Evolutionary conservation across 148 eudicot genomes (phyloP), one percentile per base, ranked within the genome.

Genomic region (Camellia granthamiana): DNA sequence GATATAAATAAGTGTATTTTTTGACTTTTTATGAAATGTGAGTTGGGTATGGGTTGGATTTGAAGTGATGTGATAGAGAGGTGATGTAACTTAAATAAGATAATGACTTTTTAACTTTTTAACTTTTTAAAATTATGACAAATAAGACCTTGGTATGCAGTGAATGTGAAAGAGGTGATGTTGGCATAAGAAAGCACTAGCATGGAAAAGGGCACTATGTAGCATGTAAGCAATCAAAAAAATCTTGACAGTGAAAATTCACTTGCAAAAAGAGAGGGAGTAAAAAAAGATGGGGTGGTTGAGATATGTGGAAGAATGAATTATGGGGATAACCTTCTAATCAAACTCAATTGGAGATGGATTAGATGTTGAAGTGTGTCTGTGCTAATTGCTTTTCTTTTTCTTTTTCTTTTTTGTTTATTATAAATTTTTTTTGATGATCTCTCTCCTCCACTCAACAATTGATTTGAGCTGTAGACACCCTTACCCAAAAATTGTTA

Each of bases 311-410:
- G 52, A 74, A 43, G 55, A 54, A 41, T 46, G 63, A 81, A 75
- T 81, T 56, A 74, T 80, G 77, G 21, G 11, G 54, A 43, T 63
- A 21, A 75, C 83, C 23, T 73, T 75, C 58, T 63, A 81, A 67
- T 81, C 78, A 58, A 69, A 30, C 23, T 76, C 9, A 38, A 76
- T 52, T 66, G 15, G 80, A 67, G 74, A 66, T 67, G 18, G 73
- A 67, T 68, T 66, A 66, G 51, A 38, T 66, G 73, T 74, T 19
- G 62, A 73, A 54, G 38, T 30, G 64, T 64, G 69, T 44, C 19
- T 62, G 21, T 61, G 43, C 13, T 60, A 18, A 15, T 46, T 46
- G 15, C 38, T 30, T 30, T 30, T 30, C 38, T 1, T 30, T 30
- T 30, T 30, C 38, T 30, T 30, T 30, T 30, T 30, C 38, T 30